Evolutionary conservation across 2,329 filamentous ascomycete species (phyloP), one percentile per base, ranked within the genome.

Genomic region (Pseudocercospora vitis): DNA sequence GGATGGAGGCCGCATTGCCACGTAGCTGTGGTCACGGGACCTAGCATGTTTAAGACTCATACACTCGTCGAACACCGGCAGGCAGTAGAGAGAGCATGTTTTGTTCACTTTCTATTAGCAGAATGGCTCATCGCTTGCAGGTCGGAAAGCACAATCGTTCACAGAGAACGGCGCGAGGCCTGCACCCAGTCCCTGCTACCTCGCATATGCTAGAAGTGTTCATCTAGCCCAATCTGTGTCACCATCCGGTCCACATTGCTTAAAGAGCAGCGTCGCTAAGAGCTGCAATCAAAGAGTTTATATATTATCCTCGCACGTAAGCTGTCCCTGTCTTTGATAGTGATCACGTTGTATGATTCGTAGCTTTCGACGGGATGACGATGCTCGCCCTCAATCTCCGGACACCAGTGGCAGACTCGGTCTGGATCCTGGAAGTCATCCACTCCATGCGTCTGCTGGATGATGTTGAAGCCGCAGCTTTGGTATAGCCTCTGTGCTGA

Each of bases 311-410:
- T 26, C n/a, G 37, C 19, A 12, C 37, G 35, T n/a, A 51, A 29
- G 31, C 28, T 45, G n/a, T 31, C 29, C 28, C 28, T 35, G 8
- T 48, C 32, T n/a, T 37, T 39, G 29, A 52, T n/a, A 4, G 16
- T 37, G 32, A 52, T 40, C 7, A 31, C 39, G 33, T 52, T 52
- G 40, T 47, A 52, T 7, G 42, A 39, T 14, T 39, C 19, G 12
- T 52, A 52, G n/a, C 50, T 52, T 18, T 52, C 50, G 9, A 37
- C 42, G 3, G 50, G 50, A 46, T 52, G 50, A 3, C 50, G 50
- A 39, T 52, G 50, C 14, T 29, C 23, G 12, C 19, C 32, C 4
- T 52, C 35, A 21, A 52, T 29, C 18, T 47, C 19, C 24, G 35
- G 32, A 32, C 50, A 52, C 50, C 50, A 52, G 32, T 52, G 40